Evolutionary conservation across 1,284 basidiomycete genomes (phyloP), one percentile per base, ranked within the genome.

Genomic region (Pyrrhoderma lamaoense): DNA sequence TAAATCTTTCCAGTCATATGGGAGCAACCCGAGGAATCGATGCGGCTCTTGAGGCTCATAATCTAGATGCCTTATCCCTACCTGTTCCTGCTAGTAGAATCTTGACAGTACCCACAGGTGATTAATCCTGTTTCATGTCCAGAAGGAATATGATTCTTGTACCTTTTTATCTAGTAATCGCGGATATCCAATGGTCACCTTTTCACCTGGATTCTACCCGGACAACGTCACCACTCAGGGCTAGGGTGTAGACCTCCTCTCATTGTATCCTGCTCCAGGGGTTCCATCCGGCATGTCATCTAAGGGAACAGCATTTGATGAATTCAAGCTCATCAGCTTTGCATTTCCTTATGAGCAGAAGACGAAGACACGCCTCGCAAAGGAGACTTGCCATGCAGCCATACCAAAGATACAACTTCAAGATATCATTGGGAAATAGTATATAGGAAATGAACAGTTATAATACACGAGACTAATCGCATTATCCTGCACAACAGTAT

Each of bases 331-430:
- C 31, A 68, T 86, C 48, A 67, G 74, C 0, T 75, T 77, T 51
- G 82, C 74, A 3, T 82, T 75, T 62, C 81, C 82, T 1, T 85
- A 80, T 58, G 82, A 86, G 59, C 81, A 84, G 58, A 70, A 71
- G 56, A 85, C 82, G 0, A 68, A 76, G 55, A 77, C 74, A 3
- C 62, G 82, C n/a, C 60, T 77, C 34, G 60, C 64, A 49, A 65
- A 76, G 50, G 71, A 64, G 54, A 80, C 82, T 1, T 81, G 74
- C 57, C 50, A 68, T 2, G 77, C 70, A 5, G 81, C 80, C 1
- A 75, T 81, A 31, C 81, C 81, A 2, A 75, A 67, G 58, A 82
- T 77, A 7, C 82, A 85, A 65, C 61, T 85, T 54, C 63, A 56
- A 19, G 76, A 82, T 58, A 64, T 80, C 5, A 63, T 31, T 5